Base-by-base conservation (phyloP, 768 basidiomycete genomes). In the Lentinus brumalis region DNA sequence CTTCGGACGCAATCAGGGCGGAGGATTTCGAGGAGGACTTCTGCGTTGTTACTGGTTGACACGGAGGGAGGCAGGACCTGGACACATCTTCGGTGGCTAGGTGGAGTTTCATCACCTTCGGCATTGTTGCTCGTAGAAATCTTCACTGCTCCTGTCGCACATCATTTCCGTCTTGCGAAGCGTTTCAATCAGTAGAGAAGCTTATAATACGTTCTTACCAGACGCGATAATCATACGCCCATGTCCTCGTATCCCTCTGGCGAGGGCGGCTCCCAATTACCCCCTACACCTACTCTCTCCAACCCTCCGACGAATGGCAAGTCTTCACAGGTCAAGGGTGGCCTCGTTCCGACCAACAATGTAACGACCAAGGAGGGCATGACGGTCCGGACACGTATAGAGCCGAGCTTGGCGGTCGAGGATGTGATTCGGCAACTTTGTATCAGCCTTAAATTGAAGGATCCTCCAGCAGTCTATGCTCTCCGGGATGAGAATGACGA, bases 371-470 rank as follows among this genome's bases (percentile, higher is more conserved):
- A 81, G 57, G 87, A 91, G 18, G 91, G 91, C 45, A 67, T 82
- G 32, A 86, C 86, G 46, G 91, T 94, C 21, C 87, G 91, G 62
- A 87, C 91, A 11, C 85, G 92, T 60, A 94, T 94, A 65, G 92
- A 94, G 70, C 89, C 90, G 15, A 87, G 91, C 5, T 79, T 94
- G 32, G 86, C 88, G 6, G 92, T 93, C 53, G 86, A 90, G 54
- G 92, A 94, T 71, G 93, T 94, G 58, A 83, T 94, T 53, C 86
- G 84, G 57, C 91, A 93, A 72, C 82, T 94, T 10, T 93, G 92
- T 67, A 75, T 87, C 65, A 94, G 87, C 74, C 78, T 96, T 65
- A 87, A 89, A 73, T 86, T 94, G 59, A 85, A 84, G 59, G 91
- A 91, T 41, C 81, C 89, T 0, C 82, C 91, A 1, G 80, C 82